Conservation (phyloP, 805 yeast genomes). For the Millerozyma acaciae region DNA sequence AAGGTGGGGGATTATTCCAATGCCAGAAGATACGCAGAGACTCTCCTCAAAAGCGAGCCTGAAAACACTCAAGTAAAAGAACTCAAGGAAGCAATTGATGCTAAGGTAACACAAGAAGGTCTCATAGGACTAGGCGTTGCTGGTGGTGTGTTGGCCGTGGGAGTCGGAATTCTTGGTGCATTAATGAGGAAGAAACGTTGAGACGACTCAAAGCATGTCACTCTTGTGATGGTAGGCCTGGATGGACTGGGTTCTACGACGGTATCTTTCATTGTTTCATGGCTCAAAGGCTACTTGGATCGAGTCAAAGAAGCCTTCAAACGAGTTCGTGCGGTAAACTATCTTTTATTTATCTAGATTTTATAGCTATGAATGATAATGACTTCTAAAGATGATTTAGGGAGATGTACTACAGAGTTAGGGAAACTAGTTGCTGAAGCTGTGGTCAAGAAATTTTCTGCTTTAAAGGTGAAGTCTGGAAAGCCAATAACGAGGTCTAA, state of each 20-base stretch:
- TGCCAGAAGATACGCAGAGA: constrained; percentile 81
- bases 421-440: constrained; percentile 21
- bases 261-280: too few species aligned
- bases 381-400: not conserved
- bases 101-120: constrained; percentile 81
- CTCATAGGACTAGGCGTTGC: constrained; percentile 83
- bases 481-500: constrained; percentile 62
- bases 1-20: constrained; percentile 84
- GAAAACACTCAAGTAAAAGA: constrained; percentile 73
- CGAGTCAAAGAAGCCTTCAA: too few species aligned
- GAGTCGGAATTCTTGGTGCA: constrained; percentile 58
- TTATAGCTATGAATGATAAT: not conserved
- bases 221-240: too few species aligned
- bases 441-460: constrained; percentile 27
- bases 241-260: too few species aligned
- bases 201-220: too few species aligned
- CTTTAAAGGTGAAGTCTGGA: constrained; percentile 36
- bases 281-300: too few species aligned
- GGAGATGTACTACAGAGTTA: constrained; percentile 1
- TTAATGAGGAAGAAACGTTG: constrained; percentile 32
- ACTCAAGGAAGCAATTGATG: constrained; percentile 74
- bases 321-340: too few species aligned
- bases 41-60: constrained; percentile 75
- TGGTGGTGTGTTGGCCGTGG: constrained; percentile 81
- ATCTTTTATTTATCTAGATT: too few species aligned